These are phyloP conservation scores for Aspergillus haitiensis DNA, from an alignment of 495 filamentous ascomycete species.

Conservation along the genomic window DNA sequence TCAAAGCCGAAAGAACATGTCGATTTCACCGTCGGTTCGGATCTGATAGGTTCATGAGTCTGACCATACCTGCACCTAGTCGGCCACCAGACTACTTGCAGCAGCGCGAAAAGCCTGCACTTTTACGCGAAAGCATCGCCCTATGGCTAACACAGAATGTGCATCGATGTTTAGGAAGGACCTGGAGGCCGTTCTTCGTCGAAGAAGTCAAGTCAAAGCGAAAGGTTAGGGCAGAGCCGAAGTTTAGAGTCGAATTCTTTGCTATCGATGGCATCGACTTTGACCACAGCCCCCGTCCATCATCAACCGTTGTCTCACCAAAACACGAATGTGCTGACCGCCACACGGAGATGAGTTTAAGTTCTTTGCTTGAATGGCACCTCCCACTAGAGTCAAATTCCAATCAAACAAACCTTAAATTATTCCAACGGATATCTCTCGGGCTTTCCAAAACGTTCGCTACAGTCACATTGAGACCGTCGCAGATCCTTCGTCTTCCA, in stretches of 20 bases:
- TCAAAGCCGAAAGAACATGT: conserved; percentile 47
- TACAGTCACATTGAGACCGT: conserved; percentile 46
- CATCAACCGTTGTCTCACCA: conserved; percentile 23
- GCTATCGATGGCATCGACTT: conserved; percentile 53
- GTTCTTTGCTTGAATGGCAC: conserved; percentile 53
- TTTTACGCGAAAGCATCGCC: conserved; percentile 38
- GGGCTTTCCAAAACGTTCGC: conserved; percentile 48
- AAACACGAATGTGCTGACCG: conserved; percentile 25
- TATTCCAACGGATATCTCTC: conserved; percentile 51
- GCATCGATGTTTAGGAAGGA: conserved; percentile 45
- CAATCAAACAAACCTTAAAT: conserved; percentile 48
- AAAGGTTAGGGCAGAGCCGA: conserved; percentile 30
- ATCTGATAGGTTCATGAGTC: conserved; percentile 47
- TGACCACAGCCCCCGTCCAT: conserved; percentile 4
- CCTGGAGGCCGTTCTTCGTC: conserved; percentile 50
- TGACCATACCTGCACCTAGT: conserved; percentile 42
- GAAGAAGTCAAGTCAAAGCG: conserved; percentile 44
- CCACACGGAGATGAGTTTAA: conserved; percentile 41
- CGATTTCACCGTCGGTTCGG: conserved; percentile 52
- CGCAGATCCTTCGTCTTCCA: conserved; percentile 39
- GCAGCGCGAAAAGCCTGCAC: conserved; percentile 22
- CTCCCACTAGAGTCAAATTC: conserved; percentile 43
- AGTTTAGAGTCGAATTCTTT: conserved; percentile 53
- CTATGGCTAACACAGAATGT: conserved; percentile 45
- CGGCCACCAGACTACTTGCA: conserved; percentile 40